Base-by-base conservation (phyloP, 441 rosid species). In the Mallotus repandus region DNA sequence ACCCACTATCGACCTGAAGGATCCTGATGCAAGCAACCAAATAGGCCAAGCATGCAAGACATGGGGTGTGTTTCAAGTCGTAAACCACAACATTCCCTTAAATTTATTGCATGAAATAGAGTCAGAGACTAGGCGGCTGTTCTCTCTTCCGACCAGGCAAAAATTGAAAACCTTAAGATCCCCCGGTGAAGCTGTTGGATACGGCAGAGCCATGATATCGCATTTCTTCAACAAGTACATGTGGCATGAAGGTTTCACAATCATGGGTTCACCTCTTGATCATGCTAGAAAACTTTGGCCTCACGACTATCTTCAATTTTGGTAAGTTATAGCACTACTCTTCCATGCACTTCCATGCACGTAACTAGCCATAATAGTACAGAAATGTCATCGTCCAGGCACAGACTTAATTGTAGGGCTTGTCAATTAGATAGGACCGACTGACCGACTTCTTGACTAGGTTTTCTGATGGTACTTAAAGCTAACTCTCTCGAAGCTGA, bases 201-300 rank as follows among this genome's bases (percentile, higher is more conserved):
- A 90, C 49, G 97, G 97, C 4, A 74, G 84, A 3, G 93, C 97
- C 2, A 82, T 89, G 50, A 86, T 94, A 18, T 85, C 98, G 4
- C 76, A 87, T 9, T 92, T 90, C 67, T 94, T 94, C 70, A 73
- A 80, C 18, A 94, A 90, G 83, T 78, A 59, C 43, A 86, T 94
- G 97, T 92, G 98, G 98, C 90, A 90, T 29, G 97, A 94, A 81
- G 98, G 97, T 14, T 94, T 94, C 84, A 94, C 97, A 41, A 76
- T 94, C 64, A 59, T 81, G 22, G 97, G 94, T 41, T 85, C 97
- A 16, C 94, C 97, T 5, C 56, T 78, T 13, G 90, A 86, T 45
- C 93, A 94, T 70, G 89, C 90, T 29, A 83, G 80, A 61, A 80
- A 74, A 77, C 91, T 94, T 49, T 94, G 97, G 98, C 97, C 97